Conservation (phyloP, 2,329 filamentous ascomycete species). For the Colletotrichum australisinense region DNA sequence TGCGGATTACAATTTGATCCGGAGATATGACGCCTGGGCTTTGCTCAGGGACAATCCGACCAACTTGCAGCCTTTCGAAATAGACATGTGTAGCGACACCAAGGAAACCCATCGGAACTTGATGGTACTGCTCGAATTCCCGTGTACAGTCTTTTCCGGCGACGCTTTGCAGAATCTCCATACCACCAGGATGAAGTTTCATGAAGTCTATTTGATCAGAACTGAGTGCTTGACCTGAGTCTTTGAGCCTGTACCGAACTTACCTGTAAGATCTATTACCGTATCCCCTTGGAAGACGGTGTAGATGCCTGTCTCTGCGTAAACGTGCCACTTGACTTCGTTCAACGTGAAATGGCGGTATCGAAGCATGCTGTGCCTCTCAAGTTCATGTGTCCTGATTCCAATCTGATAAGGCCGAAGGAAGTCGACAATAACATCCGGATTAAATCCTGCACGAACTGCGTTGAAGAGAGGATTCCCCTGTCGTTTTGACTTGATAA, state of each 20-base stretch:
- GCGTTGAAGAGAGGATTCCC: background rate
- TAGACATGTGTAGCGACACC: background rate
- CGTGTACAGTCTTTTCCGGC: background rate
- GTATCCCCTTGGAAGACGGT: background rate
- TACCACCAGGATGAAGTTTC: background rate
- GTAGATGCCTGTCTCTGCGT: background rate
- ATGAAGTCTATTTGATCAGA: background rate
- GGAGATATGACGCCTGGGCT: background rate
- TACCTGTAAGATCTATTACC: constrained; percentile 1
- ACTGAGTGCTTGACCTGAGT: background rate
- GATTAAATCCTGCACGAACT: background rate
- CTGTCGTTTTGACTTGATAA: background rate
- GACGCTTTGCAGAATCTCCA: background rate
- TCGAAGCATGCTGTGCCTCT: background rate
- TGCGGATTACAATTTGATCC: background rate
- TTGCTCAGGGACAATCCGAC: background rate
- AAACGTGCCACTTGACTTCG: constrained; percentile 4
- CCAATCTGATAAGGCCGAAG: background rate
- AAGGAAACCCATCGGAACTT: background rate
- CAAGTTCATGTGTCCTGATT: no score
- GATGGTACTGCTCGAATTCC: background rate
- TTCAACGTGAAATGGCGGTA: background rate
- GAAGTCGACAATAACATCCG: background rate
- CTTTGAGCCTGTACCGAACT: background rate
- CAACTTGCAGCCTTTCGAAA: background rate